phyloP scores from a whole-genome alignment of 208 protist species.

The Acanthamoeba sp. region DNA sequence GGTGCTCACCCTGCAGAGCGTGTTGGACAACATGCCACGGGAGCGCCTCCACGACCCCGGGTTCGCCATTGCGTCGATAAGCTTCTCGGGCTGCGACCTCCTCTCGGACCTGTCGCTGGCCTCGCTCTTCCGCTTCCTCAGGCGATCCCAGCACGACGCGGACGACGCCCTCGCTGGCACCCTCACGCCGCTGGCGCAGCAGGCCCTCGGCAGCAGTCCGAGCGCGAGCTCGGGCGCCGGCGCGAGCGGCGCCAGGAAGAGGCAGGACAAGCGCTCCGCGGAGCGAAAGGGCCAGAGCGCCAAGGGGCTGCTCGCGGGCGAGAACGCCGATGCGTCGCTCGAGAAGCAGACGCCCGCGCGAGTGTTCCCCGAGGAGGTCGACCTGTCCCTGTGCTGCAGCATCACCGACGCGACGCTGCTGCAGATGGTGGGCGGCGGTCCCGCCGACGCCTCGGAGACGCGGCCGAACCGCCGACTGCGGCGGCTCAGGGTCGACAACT shows the following conservation, averaged over 20 bases:
- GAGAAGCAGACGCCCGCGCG: neutral
- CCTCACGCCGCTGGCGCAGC: neutral
- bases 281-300: neutral
- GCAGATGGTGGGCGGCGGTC: neutral
- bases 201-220: neutral
- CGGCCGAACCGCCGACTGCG: neutral
- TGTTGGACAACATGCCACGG: neutral
- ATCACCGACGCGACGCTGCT: neutral
- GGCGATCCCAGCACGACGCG: neutral
- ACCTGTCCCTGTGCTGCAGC: neutral
- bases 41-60: neutral
- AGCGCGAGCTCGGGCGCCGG: too few species aligned
- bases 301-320: neutral
- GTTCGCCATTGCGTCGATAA: neutral
- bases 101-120: neutral
- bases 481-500: neutral
- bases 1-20: conserved; percentile 12
- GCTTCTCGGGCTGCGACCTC: neutral
- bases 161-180: neutral
- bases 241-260: neutral
- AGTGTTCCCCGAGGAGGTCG: conserved; percentile 36
- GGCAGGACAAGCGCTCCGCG: too few species aligned
- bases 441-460: neutral
- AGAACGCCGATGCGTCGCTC: neutral
- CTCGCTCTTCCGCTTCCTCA: neutral